Base-by-base conservation (phyloP, 331 rosid species). In the Erythrophleum ivorense region DNA sequence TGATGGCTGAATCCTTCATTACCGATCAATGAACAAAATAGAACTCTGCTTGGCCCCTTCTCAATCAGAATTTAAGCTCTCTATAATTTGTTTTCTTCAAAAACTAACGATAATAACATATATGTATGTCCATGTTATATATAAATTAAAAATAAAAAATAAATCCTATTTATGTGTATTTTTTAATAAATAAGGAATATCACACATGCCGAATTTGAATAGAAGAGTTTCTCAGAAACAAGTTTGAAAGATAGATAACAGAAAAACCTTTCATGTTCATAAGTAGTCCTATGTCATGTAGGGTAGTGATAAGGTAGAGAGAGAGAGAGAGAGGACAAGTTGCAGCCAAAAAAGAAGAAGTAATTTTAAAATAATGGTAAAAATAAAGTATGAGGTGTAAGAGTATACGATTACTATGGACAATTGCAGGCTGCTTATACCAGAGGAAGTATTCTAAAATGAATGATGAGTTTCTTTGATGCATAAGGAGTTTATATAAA, bases 1-100 rank as follows among this genome's bases (percentile, higher is more conserved):
- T 29, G 69, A 18, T 31, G 21, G 10, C 29, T 0, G 57, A 45
- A 9, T 77, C 63, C 81, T 63, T 77, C 81, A 77, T 73, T 60
- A 4, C 50, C 14, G 71, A 24, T 24, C 54, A 29, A 19, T 54
- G 33, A 70, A 71, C 10, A 21, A 65, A 2, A 33, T 8, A 45
- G 29, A 65, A 34, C 31, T 38, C 71, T 65, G 49, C 49, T 38
- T 65, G 9, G 49, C 29, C 49, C 5, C 43, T 16, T 18, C 71
- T 36, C 8, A 12, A 12, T 36, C 18, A 3, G 4, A 5, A 5
- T 15, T 2, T 6, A 12, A 34, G 46, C 46, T 64, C 48, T 15
- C 15, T 31, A 11, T 31, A 11, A 1, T 62, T 11, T 29, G 18
- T 12, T 62, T 0, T 36, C 24, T 12, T 65, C 16, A 29, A 24